Base-by-base conservation (phyloP, 2,329 filamentous ascomycete genomes). In the Colletotrichum tabaci region DNA sequence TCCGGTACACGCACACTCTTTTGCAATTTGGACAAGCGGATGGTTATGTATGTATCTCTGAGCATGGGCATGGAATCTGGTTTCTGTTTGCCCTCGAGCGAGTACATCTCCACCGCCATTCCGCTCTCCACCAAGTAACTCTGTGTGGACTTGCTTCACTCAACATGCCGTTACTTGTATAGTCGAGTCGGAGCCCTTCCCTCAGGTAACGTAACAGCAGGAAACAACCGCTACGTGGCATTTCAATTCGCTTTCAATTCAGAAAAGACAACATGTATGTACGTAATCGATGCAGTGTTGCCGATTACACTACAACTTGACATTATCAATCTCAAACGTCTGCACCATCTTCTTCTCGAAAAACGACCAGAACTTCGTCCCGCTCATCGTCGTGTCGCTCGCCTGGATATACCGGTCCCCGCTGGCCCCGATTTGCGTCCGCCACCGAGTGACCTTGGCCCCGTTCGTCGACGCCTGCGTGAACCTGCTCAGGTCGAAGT, bases 401-500 rank as follows among this genome's bases (percentile, higher is more conserved):
- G 77, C 75, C 21, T 75, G 72, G 16, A 76, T 80, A 70, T 83
- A 83, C 52, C 76, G 75, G n/a, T 77, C 76, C 9, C 82, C 82
- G 21, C 72, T 75, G n/a, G 30, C 30, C 1, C 79, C 76, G 56
- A 82, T 77, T 67, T 80, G 77, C 42, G 82, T 84, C 58, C 75
- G 77, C 82, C 82, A 84, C 16, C 82, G 75, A 57, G 75, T 74
- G 30, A 84, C 79, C 8, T 71, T 71, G 8, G 81, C 77, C 0
- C 81, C 82, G 52, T 78, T 67, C 3, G 73, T 73, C 7, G 79
- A 77, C 3, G 77, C 69, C 35, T 77, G 76, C 23, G 67, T 72
- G 73, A 84, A 84, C 38, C 66, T 73, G 2, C 78, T 77, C 26
- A 84, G 72, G 35, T 84, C 82, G 73, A 85, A 84, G 69, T 79